These are phyloP conservation scores for Colletotrichum falcatum DNA, from an alignment of 2,329 filamentous ascomycete species.

Conservation along the genomic window DNA sequence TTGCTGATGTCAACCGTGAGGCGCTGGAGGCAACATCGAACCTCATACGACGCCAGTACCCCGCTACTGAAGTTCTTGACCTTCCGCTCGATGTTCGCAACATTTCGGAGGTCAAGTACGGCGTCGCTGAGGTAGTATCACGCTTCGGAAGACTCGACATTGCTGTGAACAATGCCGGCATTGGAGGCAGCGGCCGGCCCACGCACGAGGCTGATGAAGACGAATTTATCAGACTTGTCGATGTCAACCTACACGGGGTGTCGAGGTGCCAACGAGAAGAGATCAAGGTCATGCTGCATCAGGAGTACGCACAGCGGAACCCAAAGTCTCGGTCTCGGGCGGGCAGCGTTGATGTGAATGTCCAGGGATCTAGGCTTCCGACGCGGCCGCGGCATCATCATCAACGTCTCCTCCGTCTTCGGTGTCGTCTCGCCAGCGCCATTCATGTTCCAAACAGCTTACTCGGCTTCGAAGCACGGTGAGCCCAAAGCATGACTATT, in stretches of 20 bases:
- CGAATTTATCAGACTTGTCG: constrained; percentile 63
- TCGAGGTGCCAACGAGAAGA: constrained; percentile 69
- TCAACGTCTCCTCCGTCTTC: constrained; percentile 66
- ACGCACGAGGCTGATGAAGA: constrained; percentile 60
- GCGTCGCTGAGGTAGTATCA: constrained; percentile 54
- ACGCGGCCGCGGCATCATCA: constrained; percentile 61
- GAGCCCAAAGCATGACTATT: constrained; percentile 1
- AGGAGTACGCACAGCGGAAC: constrained; percentile 52
- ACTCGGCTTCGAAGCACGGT: constrained; percentile 65
- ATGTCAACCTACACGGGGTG: constrained; percentile 67
- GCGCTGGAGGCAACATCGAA: constrained; percentile 49
- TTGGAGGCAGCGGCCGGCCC: constrained; percentile 54
- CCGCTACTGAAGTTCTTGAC: constrained; percentile 54
- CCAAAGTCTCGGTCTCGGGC: too few relatives aligned
- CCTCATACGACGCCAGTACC: constrained; percentile 52
- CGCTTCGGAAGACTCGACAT: constrained; percentile 66
- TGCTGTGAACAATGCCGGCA: constrained; percentile 67
- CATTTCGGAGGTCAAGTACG: constrained; percentile 55
- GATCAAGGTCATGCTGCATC: constrained; percentile 62
- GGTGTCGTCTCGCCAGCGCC: constrained; percentile 57
- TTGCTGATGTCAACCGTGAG: constrained; percentile 58
- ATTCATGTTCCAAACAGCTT: constrained; percentile 57
- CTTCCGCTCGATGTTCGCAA: constrained; percentile 61
- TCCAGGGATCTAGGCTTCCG: constrained; percentile 51
- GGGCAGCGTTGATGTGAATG: constrained; percentile 11